phyloP scores from a whole-genome alignment of 1,284 basidiomycete genomes.

The Heterobasidion irregulare region DNA sequence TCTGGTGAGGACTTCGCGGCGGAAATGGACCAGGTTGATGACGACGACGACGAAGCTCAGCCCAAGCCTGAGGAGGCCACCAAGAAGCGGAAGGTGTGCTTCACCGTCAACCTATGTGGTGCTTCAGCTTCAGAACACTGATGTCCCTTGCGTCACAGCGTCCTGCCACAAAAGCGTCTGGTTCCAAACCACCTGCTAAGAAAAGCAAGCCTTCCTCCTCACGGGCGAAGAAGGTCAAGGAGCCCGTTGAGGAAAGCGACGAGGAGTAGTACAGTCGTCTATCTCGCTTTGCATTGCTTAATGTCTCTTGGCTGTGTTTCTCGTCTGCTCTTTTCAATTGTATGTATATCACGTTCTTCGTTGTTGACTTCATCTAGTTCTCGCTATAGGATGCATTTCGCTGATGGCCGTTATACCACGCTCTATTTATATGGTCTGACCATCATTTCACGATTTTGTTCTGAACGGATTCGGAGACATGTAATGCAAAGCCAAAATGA shows the following conservation, averaged over 20 bases:
- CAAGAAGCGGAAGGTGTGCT: conserved; percentile 27
- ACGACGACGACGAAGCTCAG: conserved; percentile 23
- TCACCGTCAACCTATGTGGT: background rate
- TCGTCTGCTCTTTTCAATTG: background rate
- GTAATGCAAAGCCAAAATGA: no score
- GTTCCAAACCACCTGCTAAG: conserved; percentile 11
- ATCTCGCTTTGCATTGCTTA: background rate
- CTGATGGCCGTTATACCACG: no score
- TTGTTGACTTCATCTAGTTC: no score
- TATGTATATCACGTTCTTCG: background rate
- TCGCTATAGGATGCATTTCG: no score
- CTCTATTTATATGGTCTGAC: no score
- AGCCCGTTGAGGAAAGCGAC: conserved; percentile 18
- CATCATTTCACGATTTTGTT: no score
- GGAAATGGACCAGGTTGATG: conserved; percentile 23
- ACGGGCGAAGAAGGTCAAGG: conserved; percentile 14
- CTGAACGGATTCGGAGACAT: no score
- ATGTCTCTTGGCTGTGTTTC: background rate
- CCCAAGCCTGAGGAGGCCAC: conserved; percentile 16
- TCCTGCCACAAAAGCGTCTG: conserved; percentile 7
- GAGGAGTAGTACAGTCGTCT: conserved; percentile 8
- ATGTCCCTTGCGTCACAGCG: conserved; percentile 6
- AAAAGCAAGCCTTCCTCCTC: conserved; percentile 11
- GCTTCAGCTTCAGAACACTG: background rate
- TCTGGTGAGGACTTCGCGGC: conserved; percentile 27